phyloP scores from a whole-genome alignment of 441 rosid genomes.

The Populus hybrid region DNA sequence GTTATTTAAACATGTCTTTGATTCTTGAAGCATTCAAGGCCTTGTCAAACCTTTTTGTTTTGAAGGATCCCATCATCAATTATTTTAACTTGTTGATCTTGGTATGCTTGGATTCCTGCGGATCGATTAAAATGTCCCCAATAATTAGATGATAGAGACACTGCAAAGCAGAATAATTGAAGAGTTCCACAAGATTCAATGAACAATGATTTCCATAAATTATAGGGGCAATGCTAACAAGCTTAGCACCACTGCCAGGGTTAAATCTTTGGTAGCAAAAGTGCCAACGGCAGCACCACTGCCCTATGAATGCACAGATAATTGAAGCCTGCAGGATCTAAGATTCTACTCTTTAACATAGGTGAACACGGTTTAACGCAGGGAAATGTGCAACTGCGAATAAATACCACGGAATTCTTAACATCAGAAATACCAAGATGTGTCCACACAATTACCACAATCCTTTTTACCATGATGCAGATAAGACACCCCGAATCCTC shows the following conservation, averaged over 20 bases:
- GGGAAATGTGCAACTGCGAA: neutral
- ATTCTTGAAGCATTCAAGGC: neutral
- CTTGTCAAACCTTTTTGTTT: neutral
- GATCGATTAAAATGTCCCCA: neutral
- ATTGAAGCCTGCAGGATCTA: neutral
- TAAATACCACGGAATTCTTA: neutral
- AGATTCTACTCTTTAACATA: neutral
- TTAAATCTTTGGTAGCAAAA: neutral
- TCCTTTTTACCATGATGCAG: slow-evolving; percentile 19
- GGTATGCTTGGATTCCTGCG: neutral
- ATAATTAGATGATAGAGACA: neutral
- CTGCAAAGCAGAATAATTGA: neutral
- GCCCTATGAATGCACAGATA: neutral
- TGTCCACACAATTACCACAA: slow-evolving; percentile 13
- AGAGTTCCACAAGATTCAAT: neutral
- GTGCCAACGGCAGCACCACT: neutral
- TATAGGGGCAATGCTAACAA: neutral
- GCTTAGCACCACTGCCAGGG: neutral
- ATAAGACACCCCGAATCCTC: slow-evolving; percentile 12
- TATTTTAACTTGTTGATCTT: neutral
- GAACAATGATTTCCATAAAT: neutral
- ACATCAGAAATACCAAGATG: slow-evolving; percentile 13
- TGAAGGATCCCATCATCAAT: neutral
- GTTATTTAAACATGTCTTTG: neutral
- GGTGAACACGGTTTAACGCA: neutral